phyloP scores from a whole-genome alignment of 441 rosid species.

The Pelargonium citronellum region DNA sequence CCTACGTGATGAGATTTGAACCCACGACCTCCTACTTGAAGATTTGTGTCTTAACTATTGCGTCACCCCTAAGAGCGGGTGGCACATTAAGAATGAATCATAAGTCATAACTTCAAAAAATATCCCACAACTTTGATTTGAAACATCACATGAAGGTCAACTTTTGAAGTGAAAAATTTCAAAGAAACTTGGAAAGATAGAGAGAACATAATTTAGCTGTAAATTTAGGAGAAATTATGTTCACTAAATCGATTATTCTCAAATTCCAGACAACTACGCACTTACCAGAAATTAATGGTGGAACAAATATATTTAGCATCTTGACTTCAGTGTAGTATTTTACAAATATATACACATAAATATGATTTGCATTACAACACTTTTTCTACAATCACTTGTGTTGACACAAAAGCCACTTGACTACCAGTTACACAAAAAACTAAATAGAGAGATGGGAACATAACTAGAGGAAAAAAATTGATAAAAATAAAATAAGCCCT shows the following conservation, averaged over 20 bases:
- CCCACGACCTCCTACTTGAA: no score
- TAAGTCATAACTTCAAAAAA: no score
- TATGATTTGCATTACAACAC: constrained; percentile 25
- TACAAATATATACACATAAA: constrained; percentile 32
- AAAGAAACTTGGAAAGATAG: no score
- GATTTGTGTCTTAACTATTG: no score
- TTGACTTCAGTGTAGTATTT: constrained; percentile 21
- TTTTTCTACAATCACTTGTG: constrained; percentile 1
- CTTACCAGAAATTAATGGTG: neutral
- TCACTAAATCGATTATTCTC: neutral
- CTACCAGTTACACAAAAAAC: constrained; percentile 28
- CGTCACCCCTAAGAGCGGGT: no score
- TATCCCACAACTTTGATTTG: no score
- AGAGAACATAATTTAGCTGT: no score
- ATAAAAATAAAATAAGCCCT: constrained; percentile 17
- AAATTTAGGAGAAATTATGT: no score
- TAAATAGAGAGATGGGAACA: constrained; percentile 8
- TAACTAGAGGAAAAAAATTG: constrained; percentile 3
- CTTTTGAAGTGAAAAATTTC: no score
- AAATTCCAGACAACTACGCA: neutral
- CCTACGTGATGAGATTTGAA: no score
- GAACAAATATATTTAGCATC: neutral
- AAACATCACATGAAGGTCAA: no score
- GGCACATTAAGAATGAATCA: no score
- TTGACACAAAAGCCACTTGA: constrained; percentile 20